Evolutionary conservation across 768 basidiomycete species (phyloP).

Genomic region (Rhodotorula graminis): DNA sequence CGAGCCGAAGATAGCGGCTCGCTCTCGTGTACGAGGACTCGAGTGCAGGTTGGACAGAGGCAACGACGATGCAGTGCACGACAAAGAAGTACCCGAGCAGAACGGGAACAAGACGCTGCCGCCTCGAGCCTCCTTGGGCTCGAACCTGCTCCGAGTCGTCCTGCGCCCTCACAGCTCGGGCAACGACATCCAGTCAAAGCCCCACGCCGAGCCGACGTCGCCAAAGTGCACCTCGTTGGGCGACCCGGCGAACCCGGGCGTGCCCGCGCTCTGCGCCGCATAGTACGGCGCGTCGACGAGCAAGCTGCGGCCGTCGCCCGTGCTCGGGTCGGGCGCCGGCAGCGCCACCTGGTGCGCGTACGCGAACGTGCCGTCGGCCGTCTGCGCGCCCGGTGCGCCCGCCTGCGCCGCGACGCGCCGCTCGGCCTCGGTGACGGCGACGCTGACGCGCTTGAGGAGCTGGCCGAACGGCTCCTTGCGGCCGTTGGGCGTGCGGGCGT

Average conservation of each 20-base stretch:
- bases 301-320: neutral
- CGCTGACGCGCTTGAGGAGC: constrained; percentile 26
- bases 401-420: constrained; percentile 6
- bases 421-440: constrained; percentile 20
- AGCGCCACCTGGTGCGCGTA: neutral
- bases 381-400: neutral
- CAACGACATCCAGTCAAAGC: constrained; percentile 14
- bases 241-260: neutral
- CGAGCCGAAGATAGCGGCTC: too few species aligned
- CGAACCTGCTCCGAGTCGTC: neutral
- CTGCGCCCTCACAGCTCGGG: neutral
- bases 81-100: too few species aligned
- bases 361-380: too few species aligned
- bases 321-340: neutral
- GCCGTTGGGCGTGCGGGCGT: neutral
- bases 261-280: neutral
- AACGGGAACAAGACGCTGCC: too few species aligned
- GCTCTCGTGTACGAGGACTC: too few species aligned
- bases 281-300: constrained; percentile 3
- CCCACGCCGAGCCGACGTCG: constrained; percentile 12
- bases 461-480: constrained; percentile 19
- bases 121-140: neutral
- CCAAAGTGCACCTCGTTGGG: constrained; percentile 10
- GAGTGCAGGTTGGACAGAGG: too few species aligned
- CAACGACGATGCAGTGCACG: neutral